phyloP scores from a whole-genome alignment of 176 grass and related monocot genomes.

The Musa troglodytarum region DNA sequence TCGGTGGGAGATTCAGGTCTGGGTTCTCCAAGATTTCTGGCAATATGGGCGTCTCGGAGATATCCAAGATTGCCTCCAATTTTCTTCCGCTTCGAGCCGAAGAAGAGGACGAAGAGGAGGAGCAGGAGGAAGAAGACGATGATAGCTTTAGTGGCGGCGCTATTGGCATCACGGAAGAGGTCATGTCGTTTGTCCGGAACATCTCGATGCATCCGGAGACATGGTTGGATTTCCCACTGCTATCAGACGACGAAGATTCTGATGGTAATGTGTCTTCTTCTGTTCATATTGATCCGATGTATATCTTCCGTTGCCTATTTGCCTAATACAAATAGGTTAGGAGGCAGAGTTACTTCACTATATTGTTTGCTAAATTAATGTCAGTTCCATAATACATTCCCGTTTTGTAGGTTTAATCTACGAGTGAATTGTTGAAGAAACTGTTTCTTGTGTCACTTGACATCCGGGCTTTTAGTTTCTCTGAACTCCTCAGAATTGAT shows the following conservation, averaged over 20 bases:
- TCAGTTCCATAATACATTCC: not conserved
- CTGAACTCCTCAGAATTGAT: not conserved
- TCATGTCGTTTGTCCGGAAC: conserved; percentile 70
- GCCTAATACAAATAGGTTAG: too few species aligned
- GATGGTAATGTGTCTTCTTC: conserved; percentile 53
- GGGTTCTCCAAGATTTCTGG: conserved; percentile 58
- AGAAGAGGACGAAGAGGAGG: conserved; percentile 27
- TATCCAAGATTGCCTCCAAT: conserved; percentile 71
- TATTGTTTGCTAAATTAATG: not conserved
- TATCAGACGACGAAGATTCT: conserved; percentile 68
- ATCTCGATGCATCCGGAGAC: conserved; percentile 88
- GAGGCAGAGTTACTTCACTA: not conserved
- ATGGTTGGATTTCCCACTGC: conserved; percentile 86
- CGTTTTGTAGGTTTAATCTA: too few species aligned
- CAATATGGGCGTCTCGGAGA: conserved; percentile 58
- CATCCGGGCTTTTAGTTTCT: not conserved
- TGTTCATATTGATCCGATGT: conserved; percentile 20
- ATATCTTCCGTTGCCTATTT: not conserved
- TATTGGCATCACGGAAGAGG: conserved; percentile 80
- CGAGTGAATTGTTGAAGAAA: not conserved
- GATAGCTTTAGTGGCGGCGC: conserved; percentile 39
- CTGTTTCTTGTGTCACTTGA: not conserved
- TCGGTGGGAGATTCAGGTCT: conserved; percentile 43
- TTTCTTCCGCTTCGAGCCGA: conserved; percentile 53
- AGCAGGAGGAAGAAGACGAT: conserved; percentile 17